phyloP scores from a whole-genome alignment of 2,329 filamentous ascomycete genomes.

The Neonectria magnoliae region DNA sequence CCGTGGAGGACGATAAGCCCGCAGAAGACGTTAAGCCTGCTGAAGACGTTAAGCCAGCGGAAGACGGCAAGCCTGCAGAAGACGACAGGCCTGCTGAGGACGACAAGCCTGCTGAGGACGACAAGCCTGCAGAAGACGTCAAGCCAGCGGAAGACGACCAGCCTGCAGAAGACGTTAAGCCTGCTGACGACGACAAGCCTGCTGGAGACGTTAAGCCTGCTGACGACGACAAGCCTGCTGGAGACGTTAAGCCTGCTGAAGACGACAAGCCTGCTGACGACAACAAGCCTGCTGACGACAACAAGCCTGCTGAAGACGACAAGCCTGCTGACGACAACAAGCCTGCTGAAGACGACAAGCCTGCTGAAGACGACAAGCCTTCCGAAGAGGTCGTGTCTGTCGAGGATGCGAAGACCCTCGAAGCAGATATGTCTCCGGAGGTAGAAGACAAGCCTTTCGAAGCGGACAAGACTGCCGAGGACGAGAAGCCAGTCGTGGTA shows the following conservation, averaged over 20 bases:
- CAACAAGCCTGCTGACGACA: not conserved
- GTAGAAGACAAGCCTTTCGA: not conserved
- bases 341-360: too few species aligned
- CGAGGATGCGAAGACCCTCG: not conserved
- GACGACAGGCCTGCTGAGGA: not conserved
- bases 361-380: constrained; percentile 8
- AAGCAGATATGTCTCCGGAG: not conserved
- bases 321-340: not conserved
- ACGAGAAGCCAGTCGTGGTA: not conserved
- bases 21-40: constrained; percentile 4
- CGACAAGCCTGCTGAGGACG: too few species aligned
- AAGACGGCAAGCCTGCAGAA: not conserved
- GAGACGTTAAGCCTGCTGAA: not conserved
- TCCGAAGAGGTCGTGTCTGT: not conserved
- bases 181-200: not conserved
- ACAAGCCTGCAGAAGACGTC: too few species aligned
- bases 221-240: not conserved
- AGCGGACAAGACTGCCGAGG: not conserved
- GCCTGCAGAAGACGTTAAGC: not conserved
- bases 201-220: not conserved
- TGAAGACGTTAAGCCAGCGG: constrained; percentile 1
- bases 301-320: not conserved
- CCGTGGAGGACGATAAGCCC: constrained; percentile 15
- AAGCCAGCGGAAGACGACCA: constrained; percentile 1
- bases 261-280: not conserved